Evolutionary conservation across 108 stramenopile species (phyloP).

Genomic region (Fragilariopsis cylindrus): DNA sequence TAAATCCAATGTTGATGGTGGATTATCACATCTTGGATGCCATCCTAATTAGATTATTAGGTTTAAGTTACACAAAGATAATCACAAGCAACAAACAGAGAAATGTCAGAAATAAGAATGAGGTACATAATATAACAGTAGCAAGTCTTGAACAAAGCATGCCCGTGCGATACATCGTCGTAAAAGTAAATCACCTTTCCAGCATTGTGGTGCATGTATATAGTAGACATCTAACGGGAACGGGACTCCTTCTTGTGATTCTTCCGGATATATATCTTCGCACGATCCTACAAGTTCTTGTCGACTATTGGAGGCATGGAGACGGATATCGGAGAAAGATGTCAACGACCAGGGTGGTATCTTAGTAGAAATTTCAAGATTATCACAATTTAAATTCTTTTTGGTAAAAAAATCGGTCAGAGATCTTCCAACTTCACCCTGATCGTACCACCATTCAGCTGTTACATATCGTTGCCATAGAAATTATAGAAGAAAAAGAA

Average conservation of each 20-base stretch:
- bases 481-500: too few species aligned
- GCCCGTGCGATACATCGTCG: too few species aligned
- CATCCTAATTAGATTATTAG: constrained; percentile 24
- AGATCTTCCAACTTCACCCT: constrained; percentile 33
- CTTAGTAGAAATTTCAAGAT: constrained; percentile 47
- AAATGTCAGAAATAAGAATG: too few species aligned
- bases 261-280: constrained; percentile 9
- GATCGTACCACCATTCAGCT: constrained; percentile 57
- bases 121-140: too few species aligned
- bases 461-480: too few species aligned
- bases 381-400: constrained; percentile 10
- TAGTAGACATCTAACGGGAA: constrained; percentile 52
- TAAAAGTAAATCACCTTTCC: constrained; percentile 14
- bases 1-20: constrained; percentile 32
- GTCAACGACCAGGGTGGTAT: constrained; percentile 60
- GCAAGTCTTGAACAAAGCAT: too few species aligned
- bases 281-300: constrained; percentile 49
- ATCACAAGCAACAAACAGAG: not conserved
- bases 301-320: constrained; percentile 37
- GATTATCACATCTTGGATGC: constrained; percentile 53
- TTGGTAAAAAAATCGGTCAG: constrained; percentile 30
- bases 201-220: constrained; percentile 51
- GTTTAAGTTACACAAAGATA: constrained; percentile 10
- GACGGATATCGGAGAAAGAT: constrained; percentile 37
- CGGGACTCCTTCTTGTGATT: constrained; percentile 2